Percentiles rank a stretch among this genome's conserved stretches.
Evolutionary conservation across 306 rosid genomes (phyloP).

Genomic region (Echinosophora koreensis): DNA sequence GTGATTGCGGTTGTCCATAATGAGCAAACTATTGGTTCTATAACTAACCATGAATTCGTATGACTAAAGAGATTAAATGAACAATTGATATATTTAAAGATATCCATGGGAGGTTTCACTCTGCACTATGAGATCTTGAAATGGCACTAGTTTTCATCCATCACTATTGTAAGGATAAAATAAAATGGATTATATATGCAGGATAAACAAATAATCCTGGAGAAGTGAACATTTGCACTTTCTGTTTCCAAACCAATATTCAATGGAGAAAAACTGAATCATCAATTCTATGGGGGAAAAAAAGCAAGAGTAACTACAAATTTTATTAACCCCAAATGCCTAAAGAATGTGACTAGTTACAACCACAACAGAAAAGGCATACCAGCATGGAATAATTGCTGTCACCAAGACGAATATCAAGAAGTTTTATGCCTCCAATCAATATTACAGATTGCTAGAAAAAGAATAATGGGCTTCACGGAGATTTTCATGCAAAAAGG

Average conservation of each 20-base stretch:
- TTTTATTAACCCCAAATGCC: neutral
- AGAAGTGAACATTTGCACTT: neutral
- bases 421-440: slow-evolving; percentile 20
- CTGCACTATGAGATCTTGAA: slow-evolving; percentile 18
- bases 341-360: slow-evolving; percentile 28
- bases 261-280: slow-evolving; percentile 22
- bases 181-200: slow-evolving; percentile 6
- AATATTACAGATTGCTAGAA: slow-evolving; percentile 5
- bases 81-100: slow-evolving; percentile 24
- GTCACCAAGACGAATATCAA: slow-evolving; percentile 1
- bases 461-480: neutral
- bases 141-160: slow-evolving; percentile 19
- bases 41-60: slow-evolving; percentile 34
- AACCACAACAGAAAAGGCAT: slow-evolving; percentile 9
- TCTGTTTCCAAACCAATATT: slow-evolving; percentile 9
- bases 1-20: slow-evolving; percentile 5
- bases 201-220: neutral
- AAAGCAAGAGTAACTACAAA: neutral
- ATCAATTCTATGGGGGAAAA: slow-evolving; percentile 7
- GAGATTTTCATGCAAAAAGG: neutral
- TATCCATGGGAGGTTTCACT: slow-evolving; percentile 21
- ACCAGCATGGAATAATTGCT: neutral
- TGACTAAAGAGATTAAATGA: slow-evolving; percentile 7
- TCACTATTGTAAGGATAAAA: slow-evolving; percentile 9
- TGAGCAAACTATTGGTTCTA: slow-evolving; percentile 1